These are phyloP conservation scores for Solanum rostratum DNA, from an alignment of 257 asterid genomes.

Conservation along the genomic window DNA sequence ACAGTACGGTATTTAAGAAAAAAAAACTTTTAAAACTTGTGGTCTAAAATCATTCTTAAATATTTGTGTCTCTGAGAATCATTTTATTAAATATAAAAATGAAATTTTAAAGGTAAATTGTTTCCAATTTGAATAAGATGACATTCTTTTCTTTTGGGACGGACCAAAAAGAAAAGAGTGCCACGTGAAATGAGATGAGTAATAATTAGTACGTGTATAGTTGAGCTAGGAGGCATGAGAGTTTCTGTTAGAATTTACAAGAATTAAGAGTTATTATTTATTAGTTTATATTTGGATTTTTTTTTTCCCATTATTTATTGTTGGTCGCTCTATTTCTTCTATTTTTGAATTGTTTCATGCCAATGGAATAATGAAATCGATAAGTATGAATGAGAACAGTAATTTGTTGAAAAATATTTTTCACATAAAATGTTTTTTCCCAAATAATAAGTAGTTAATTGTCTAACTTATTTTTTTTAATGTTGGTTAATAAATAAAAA, in stretches of 20 bases:
- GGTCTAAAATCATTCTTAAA: no score
- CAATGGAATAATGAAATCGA: not conserved
- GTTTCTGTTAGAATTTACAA: not conserved
- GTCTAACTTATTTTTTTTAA: no score
- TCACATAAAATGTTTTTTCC: not conserved
- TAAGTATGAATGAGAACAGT: not conserved
- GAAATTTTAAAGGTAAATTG: no score
- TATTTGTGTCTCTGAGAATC: no score
- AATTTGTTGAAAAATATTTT: not conserved
- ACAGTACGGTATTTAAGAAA: no score
- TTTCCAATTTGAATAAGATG: no score
- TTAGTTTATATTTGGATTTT: not conserved
- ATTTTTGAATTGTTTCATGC: not conserved
- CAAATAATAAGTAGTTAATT: no score
- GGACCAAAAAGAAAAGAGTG: no score
- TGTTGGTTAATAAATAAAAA: not conserved
- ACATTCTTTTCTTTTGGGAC: no score
- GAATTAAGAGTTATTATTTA: not conserved
- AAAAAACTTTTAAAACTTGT: no score
- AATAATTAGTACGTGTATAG: not conserved
- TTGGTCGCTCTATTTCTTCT: not conserved
- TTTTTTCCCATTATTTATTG: not conserved
- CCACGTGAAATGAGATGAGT: no score
- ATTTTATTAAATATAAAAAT: no score
- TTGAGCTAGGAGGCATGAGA: not conserved